These are phyloP conservation scores for Stellera chamaejasme DNA, from an alignment of 345 rosid species.

Conservation along the genomic window DNA sequence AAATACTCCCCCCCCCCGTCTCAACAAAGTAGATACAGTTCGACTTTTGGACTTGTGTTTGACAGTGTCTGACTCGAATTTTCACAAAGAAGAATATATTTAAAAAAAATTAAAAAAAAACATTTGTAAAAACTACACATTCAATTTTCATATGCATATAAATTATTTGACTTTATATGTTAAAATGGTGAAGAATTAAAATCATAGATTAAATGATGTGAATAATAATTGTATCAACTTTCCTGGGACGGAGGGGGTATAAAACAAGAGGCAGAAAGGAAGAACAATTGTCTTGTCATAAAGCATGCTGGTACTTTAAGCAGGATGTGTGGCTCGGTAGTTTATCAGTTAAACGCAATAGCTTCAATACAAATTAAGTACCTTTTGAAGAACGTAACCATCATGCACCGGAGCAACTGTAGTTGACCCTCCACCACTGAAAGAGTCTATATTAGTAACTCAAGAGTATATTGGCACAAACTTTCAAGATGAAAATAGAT, in stretches of 20 bases:
- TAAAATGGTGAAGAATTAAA: neutral
- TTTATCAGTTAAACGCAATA: neutral
- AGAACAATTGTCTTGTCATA: too few relatives aligned
- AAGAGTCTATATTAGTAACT: constrained; percentile 8
- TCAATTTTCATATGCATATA: too few relatives aligned
- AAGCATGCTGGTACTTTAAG: neutral
- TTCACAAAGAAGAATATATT: too few relatives aligned
- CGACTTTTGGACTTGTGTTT: too few relatives aligned
- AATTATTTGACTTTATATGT: too few relatives aligned
- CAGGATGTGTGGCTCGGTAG: neutral
- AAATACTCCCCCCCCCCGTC: neutral
- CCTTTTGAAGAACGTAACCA: constrained; percentile 99
- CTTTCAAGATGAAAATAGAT: neutral
- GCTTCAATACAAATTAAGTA: constrained; percentile 11
- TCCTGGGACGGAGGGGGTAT: too few relatives aligned
- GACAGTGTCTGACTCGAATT: too few relatives aligned
- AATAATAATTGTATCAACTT: too few relatives aligned
- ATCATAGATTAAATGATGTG: neutral
- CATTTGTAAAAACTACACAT: too few relatives aligned
- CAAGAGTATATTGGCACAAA: constrained; percentile 6
- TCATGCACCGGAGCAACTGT: constrained; percentile 96
- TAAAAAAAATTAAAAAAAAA: neutral
- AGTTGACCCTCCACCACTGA: constrained; percentile 98
- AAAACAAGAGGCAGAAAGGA: too few relatives aligned
- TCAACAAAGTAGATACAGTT: too few relatives aligned